Percentiles rank a stretch among this genome's conserved stretches.
These are phyloP conservation scores for Aspergillus viridinutans DNA, from an alignment of 2,329 filamentous ascomycete genomes.

Conservation along the genomic window DNA sequence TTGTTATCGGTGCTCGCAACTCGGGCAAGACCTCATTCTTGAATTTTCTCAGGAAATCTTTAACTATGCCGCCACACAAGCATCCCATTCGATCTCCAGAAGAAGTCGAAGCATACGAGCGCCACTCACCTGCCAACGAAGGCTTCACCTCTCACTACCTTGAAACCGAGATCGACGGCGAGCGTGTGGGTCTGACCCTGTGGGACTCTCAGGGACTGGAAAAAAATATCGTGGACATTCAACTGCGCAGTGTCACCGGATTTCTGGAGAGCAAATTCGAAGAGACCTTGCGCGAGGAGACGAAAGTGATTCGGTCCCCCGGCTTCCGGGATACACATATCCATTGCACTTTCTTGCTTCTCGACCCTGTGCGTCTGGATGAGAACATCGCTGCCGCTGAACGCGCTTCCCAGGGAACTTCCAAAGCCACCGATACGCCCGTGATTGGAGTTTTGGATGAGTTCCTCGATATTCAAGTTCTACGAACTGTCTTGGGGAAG, in stretches of 20 bases:
- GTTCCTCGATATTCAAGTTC: slow-evolving; percentile 82
- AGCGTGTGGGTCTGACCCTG: slow-evolving; percentile 85
- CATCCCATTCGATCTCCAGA: slow-evolving; percentile 56
- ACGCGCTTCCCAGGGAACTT: slow-evolving; percentile 51
- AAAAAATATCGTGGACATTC: slow-evolving; percentile 90
- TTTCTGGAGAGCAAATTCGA: slow-evolving; percentile 99
- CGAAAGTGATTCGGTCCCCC: slow-evolving; percentile 91
- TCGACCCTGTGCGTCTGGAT: slow-evolving; percentile 83
- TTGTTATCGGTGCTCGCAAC: slow-evolving; percentile 81
- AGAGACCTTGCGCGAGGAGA: slow-evolving; percentile 94
- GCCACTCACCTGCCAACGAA: slow-evolving; percentile 52
- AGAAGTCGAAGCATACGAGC: slow-evolving; percentile 50
- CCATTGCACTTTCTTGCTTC: slow-evolving; percentile 86
- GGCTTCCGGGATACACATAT: slow-evolving; percentile 95
- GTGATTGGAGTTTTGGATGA: slow-evolving; percentile 72
- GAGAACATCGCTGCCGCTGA: slow-evolving; percentile 69
- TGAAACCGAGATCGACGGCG: slow-evolving; percentile 89
- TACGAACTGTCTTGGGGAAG: slow-evolving; percentile 84
- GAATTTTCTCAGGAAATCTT: slow-evolving; percentile 83
- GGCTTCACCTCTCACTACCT: slow-evolving; percentile 85
- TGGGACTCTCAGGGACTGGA: slow-evolving; percentile 97
- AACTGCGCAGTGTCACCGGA: slow-evolving; percentile 82
- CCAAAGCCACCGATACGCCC: slow-evolving; percentile 40
- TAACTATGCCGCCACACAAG: slow-evolving; percentile 79
- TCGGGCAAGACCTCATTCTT: slow-evolving; percentile 96